These are phyloP conservation scores for Henckelia pumila DNA, from an alignment of 257 asterid species.

Conservation along the genomic window DNA sequence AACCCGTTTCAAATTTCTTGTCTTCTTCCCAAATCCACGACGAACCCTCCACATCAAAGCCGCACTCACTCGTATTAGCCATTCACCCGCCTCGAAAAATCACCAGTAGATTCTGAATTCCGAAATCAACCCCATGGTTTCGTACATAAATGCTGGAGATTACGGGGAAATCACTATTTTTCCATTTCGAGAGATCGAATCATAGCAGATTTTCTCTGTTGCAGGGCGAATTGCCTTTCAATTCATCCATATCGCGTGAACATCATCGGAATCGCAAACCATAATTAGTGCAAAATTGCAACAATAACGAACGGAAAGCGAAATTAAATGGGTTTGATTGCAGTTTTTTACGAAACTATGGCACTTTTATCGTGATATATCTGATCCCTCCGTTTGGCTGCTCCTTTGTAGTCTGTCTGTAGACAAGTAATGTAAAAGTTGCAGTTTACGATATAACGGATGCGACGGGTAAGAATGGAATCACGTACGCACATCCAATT, in stretches of 20 bases:
- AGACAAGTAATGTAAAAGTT: too few relatives aligned
- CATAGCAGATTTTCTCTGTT: background rate
- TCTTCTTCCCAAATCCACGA: constrained; percentile 51
- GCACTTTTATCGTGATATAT: background rate
- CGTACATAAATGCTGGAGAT: background rate
- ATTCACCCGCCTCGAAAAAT: background rate
- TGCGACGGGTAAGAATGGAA: too few relatives aligned
- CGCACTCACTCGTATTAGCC: background rate
- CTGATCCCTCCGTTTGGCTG: background rate
- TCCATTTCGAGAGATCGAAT: background rate
- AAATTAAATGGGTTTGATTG: background rate
- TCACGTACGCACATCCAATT: too few relatives aligned
- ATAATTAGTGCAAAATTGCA: background rate
- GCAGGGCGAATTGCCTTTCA: background rate
- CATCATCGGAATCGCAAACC: background rate
- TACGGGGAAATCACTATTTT: background rate
- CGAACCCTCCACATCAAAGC: constrained; percentile 25
- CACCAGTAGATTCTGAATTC: background rate
- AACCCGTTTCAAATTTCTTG: constrained; percentile 36
- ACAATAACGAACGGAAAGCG: background rate
- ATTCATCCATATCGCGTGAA: background rate
- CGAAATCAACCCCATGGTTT: background rate
- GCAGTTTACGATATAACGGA: too few relatives aligned
- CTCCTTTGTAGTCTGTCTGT: too few relatives aligned
- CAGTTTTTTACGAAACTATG: background rate